Evolutionary conservation across 2,329 filamentous ascomycete genomes (phyloP).

Genomic region (Aspergillus sp.): DNA sequence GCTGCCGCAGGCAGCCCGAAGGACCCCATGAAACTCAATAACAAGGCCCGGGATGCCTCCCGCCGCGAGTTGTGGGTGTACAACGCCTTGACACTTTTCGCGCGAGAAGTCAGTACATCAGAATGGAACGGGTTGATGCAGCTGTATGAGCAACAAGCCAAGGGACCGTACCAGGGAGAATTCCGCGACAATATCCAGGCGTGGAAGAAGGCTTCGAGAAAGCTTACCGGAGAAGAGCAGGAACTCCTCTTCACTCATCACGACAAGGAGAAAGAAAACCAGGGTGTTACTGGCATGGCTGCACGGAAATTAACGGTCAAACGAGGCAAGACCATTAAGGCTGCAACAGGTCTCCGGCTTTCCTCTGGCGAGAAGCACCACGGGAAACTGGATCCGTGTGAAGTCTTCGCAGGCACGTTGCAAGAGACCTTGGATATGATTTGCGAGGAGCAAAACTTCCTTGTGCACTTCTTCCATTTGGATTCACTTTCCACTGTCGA

Average conservation of each 20-base stretch:
- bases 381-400: slow-evolving; percentile 65
- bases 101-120: slow-evolving; percentile 70
- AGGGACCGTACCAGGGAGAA: slow-evolving; percentile 71
- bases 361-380: slow-evolving; percentile 49
- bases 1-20: slow-evolving; percentile 43
- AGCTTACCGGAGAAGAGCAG: slow-evolving; percentile 67
- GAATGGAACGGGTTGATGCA: slow-evolving; percentile 77
- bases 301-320: slow-evolving; percentile 91
- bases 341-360: slow-evolving; percentile 38
- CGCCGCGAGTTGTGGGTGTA: slow-evolving; percentile 78
- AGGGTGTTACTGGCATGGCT: slow-evolving; percentile 56
- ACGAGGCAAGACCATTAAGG: slow-evolving; percentile 68
- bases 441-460: slow-evolving; percentile 91
- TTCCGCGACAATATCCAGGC: slow-evolving; percentile 69
- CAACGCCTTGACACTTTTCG: slow-evolving; percentile 78
- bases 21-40: slow-evolving; percentile 57
- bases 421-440: slow-evolving; percentile 78
- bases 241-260: slow-evolving; percentile 84
- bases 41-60: slow-evolving; percentile 62
- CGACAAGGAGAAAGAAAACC: slow-evolving; percentile 78
- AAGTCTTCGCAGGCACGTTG: slow-evolving; percentile 72
- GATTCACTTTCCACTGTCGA: slow-evolving; percentile 75
- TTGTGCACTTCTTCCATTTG: slow-evolving; percentile 94
- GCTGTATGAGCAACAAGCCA: slow-evolving; percentile 71
- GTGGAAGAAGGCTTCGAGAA: slow-evolving; percentile 74